A percentile compares a stretch with the other conserved stretches of the same genome.
phyloP scores from a whole-genome alignment of 2,329 filamentous ascomycete species.

The Torrubiella hemipterigena region DNA sequence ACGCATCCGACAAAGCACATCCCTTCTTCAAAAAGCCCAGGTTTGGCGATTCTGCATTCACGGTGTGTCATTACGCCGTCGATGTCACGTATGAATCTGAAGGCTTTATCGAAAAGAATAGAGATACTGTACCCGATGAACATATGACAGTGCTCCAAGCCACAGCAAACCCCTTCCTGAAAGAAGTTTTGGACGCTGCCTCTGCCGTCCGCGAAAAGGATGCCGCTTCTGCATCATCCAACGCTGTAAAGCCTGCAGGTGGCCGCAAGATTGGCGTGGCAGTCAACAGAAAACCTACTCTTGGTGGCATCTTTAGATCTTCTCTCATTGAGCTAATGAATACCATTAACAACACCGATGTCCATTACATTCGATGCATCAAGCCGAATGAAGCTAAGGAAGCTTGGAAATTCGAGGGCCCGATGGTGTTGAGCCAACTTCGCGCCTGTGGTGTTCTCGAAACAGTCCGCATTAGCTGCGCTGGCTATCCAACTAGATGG shows the following conservation, averaged over 20 bases:
- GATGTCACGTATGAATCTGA: conserved; percentile 99
- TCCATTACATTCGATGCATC: conserved; percentile 98
- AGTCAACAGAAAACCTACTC: conserved; percentile 89
- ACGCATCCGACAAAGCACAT: conserved; percentile 67
- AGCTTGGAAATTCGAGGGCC: conserved; percentile 95
- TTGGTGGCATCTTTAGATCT: conserved; percentile 97
- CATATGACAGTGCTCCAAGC: conserved; percentile 86
- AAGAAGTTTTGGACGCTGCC: conserved; percentile 73
- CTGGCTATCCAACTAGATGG: conserved; percentile 95
- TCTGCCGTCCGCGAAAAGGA: conserved; percentile 87
- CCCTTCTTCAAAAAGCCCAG: conserved; percentile 98
- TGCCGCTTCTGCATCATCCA: conserved; percentile 46
- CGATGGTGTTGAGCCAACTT: conserved; percentile 95
- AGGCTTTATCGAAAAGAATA: conserved; percentile 98
- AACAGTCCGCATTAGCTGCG: conserved; percentile 93
- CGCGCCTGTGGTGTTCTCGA: conserved; percentile 97
- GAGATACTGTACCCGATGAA: conserved; percentile 96
- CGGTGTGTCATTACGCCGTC: conserved; percentile 94
- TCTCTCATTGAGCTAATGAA: conserved; percentile 96
- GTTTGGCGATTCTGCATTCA: conserved; percentile 95
- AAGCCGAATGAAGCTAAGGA: conserved; percentile 97
- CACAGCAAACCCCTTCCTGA: conserved; percentile 76
- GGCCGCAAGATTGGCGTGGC: conserved; percentile 84
- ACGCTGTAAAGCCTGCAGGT: conserved; percentile 66
- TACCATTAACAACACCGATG: conserved; percentile 95